Evolutionary conservation across 2,329 filamentous ascomycete genomes (phyloP), one percentile per base, ranked within the genome.

Genomic region (Coleophoma eucalyptorum): DNA sequence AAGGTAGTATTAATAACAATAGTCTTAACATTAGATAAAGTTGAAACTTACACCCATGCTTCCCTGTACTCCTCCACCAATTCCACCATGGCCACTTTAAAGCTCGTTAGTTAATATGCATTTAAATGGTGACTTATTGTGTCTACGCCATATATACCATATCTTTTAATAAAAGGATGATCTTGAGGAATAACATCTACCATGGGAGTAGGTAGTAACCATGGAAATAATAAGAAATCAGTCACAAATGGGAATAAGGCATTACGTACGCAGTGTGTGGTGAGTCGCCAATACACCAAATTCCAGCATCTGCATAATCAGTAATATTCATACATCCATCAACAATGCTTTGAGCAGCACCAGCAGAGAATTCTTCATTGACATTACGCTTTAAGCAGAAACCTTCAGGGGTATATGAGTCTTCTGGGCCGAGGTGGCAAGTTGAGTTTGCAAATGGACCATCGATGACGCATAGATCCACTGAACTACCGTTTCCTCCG

Each of bases 401-500:
- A 15, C 42, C 42, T 5, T 16, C 42, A 20, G 42, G 42, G 15
- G 42, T 43, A 43, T 43, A 3, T 2, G 18, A 19, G 26, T 16
- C 26, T 7, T 8, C 15, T 43, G 42, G 42, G 42, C 42, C 42
- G 5, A 43, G 8, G n/a, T 43, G 18, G 3, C 15, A 43, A 19
- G 42, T 43, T 26, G 42, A 43, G 42, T 43, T 43, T 43, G 42
- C 42, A 15, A 43, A 43, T 10, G 42, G 42, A 7, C 42, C 42
- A 43, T 43, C 42, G 19, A 43, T 7, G 7, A 43, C 42, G 26
- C 42, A 43, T 10, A 31, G 26, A 20, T 43, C 42, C 21, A 33
- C 44, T 5, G 44, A 20, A 37, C 33, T 46, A 19, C 44, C 44
- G 26, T 46, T 46, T 33, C 44, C 44, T 6, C 44, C 44, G 4